Evolutionary conservation across 2,329 filamentous ascomycete genomes (phyloP), one percentile per base, ranked within the genome.

Genomic region (Boeremia exigua): DNA sequence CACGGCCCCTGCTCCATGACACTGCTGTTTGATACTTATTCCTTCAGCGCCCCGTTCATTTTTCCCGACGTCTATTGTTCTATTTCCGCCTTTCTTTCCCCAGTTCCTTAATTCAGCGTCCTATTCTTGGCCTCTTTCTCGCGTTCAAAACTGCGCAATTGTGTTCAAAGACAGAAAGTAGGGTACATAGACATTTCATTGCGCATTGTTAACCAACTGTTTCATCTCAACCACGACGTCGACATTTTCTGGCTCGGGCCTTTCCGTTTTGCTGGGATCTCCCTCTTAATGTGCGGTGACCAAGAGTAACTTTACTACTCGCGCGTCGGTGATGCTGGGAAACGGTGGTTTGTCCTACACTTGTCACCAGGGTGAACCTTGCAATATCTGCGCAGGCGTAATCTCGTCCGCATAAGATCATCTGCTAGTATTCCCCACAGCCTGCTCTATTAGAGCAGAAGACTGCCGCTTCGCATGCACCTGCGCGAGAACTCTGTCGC

Each of bases 11-110:
- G 53, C 47, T 37, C 47, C 43, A 30, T 40, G 53, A 51, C 59
- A 57, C 48, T 48, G 53, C 44, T 54, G 61, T 70, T 69, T 68
- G 62, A 68, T 69, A 71, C 67, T 61, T 67, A 67, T 68, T 69
- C 68, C 56, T 60, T 52, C 58, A 54, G 54, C 51, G 59, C 56
- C 61, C 53, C 59, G 48, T 54, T 55, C 56, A 56, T 64, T 54
- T 58, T 54, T 19, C 38, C 56, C 47, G 54, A 63, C 64, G 43
- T 61, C 51, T 59, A 47, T 48, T 56, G 65, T 62, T 69, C 62
- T 58, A 52, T 56, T 51, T 51, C 40, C 37, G 67, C 65, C 65
- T 47, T 60, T 69, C 67, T 53, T 68, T 71, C 38, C 54, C 53
- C 58, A 44, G 45, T 63, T 45, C 57, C 54, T 54, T 61, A 60